Percentiles rank a stretch among this genome's conserved stretches.
These are phyloP conservation scores for Crithidia expoeki DNA, from an alignment of 208 protist species.

Conservation along the genomic window DNA sequence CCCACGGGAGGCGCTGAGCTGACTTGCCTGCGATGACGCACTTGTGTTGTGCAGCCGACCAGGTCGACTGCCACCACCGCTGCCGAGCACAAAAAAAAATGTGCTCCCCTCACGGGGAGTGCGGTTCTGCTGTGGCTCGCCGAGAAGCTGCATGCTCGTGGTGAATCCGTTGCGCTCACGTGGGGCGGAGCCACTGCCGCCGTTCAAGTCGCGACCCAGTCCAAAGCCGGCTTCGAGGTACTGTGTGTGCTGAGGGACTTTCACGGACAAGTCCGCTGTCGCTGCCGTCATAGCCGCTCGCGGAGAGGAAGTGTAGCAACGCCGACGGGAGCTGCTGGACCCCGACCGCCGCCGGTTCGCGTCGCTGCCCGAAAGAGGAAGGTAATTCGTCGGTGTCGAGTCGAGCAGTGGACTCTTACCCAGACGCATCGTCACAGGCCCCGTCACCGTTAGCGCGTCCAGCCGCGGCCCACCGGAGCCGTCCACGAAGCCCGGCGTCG, in stretches of 20 bases:
- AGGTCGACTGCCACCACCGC: neutral
- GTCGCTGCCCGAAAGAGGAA: neutral
- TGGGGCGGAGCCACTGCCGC: neutral
- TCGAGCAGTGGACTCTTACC: slow-evolving; percentile 2
- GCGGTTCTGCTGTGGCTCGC: slow-evolving; percentile 7
- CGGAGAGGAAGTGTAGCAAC: slow-evolving; percentile 11
- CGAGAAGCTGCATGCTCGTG: neutral
- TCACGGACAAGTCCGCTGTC: neutral
- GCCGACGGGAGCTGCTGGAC: slow-evolving; percentile 9
- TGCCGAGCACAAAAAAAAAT: slow-evolving; percentile 14
- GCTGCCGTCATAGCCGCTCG: neutral
- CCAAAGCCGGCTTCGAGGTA: slow-evolving; percentile 17
- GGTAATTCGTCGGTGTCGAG: neutral
- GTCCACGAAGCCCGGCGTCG: neutral
- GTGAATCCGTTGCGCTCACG: slow-evolving; percentile 13
- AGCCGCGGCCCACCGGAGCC: slow-evolving; percentile 4
- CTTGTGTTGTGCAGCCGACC: slow-evolving; percentile 12
- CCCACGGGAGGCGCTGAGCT: slow-evolving; percentile 1
- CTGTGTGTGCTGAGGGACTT: slow-evolving; percentile 9
- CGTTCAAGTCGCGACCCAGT: neutral
- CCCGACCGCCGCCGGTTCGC: neutral
- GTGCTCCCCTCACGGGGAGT: slow-evolving; percentile 13
- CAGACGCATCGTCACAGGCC: slow-evolving; percentile 5
- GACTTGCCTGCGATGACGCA: slow-evolving; percentile 2
- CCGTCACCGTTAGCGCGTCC: slow-evolving; percentile 8